A percentile compares a stretch with the other conserved stretches of the same genome.
These are phyloP conservation scores for Fimicolochytrium jonesii DNA, from an alignment of 192 early-diverging fungal genomes.

Conservation along the genomic window DNA sequence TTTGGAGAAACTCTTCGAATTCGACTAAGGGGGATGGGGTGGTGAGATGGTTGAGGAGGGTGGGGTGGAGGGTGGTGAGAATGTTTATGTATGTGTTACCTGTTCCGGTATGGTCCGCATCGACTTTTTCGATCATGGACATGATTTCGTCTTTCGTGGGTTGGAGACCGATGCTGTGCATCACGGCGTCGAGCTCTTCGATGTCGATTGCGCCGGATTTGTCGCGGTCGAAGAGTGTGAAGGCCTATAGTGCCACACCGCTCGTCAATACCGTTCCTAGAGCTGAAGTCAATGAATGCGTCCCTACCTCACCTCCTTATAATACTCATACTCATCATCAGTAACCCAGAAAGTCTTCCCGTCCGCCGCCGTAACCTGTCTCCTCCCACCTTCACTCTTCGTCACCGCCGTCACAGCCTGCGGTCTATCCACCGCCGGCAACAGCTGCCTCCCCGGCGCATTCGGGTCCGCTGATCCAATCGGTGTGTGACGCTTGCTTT, in stretches of 20 bases:
- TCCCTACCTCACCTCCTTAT: constrained; percentile 26
- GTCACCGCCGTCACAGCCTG: constrained; percentile 3
- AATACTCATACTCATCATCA: constrained; percentile 29
- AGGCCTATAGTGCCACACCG: constrained; percentile 34
- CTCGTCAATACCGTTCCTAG: not conserved
- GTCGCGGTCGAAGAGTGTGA: constrained; percentile 43
- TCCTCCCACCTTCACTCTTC: not conserved
- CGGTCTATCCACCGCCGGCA: constrained; percentile 6
- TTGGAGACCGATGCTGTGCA: constrained; percentile 25
- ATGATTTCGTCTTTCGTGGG: constrained; percentile 33
- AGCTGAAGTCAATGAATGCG: too few species aligned
- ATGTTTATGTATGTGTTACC: not conserved
- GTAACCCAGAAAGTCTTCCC: constrained; percentile 16
- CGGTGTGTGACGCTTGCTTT: too few species aligned
- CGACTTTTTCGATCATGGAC: constrained; percentile 40
- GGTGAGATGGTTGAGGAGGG: not conserved
- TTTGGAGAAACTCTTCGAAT: constrained; percentile 44
- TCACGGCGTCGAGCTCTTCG: constrained; percentile 37
- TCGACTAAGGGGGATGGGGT: constrained; percentile 25
- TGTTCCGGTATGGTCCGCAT: constrained; percentile 9
- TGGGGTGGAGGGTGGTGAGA: too few species aligned
- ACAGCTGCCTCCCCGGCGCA: too few species aligned
- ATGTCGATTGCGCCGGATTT: constrained; percentile 41
- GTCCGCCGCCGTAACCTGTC: constrained; percentile 6
- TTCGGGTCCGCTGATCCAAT: too few species aligned